Percentiles rank a stretch among this genome's conserved stretches.
Evolutionary conservation across 306 rosid species (phyloP).

Genomic region (Arachis hypogaea): DNA sequence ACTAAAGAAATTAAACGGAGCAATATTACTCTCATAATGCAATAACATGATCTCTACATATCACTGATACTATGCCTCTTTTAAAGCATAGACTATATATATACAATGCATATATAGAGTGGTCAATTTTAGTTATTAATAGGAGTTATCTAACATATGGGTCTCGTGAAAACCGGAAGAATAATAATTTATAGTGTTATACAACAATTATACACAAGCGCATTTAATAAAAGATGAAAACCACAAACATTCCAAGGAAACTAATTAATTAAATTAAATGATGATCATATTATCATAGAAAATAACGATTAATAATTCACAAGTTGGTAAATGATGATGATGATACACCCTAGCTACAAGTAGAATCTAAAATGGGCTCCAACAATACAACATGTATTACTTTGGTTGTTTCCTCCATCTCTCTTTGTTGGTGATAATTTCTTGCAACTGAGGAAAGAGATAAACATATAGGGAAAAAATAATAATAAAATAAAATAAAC

Average conservation of each 20-base stretch:
- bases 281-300: too few relatives aligned
- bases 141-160: constrained; percentile 1
- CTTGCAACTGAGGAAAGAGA: background rate
- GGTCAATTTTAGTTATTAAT: constrained; percentile 20
- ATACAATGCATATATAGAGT: background rate
- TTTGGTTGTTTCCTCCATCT: background rate
- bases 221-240: constrained; percentile 19
- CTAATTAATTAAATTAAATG: background rate
- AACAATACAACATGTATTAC: constrained; percentile 15
- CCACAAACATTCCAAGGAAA: constrained; percentile 33
- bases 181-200: constrained; percentile 1
- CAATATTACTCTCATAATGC: background rate
- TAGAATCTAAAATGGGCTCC: too few relatives aligned
- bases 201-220: constrained; percentile 17
- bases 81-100: constrained; percentile 4
- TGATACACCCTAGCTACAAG: too few relatives aligned
- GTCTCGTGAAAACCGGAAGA: constrained; percentile 16
- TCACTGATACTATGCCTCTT: constrained; percentile 34
- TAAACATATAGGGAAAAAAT: background rate
- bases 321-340: background rate
- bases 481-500: background rate
- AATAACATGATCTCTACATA: constrained; percentile 36
- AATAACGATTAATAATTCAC: constrained; percentile 29
- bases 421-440: background rate
- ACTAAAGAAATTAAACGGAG: too few relatives aligned